Base-by-base conservation (phyloP, 805 yeast species). In the Danielozyma ontarioensis region DNA sequence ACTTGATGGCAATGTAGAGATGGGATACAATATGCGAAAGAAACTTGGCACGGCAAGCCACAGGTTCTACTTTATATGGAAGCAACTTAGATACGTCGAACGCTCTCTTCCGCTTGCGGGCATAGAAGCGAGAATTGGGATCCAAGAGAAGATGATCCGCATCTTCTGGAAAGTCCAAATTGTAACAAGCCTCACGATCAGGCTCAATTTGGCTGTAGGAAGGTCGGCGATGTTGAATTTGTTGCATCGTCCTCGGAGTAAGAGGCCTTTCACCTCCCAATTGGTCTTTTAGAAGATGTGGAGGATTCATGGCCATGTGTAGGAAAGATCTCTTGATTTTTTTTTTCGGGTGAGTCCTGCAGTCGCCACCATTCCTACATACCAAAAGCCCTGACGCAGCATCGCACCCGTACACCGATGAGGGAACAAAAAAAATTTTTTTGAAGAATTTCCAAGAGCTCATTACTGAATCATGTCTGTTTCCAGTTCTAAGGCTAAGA, bases 401-500 rank as follows among this genome's bases (percentile, higher is more conserved):
- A n/a, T n/a, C n/a, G n/a, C n/a, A n/a, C n/a, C n/a, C n/a, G n/a
- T n/a, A n/a, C n/a, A n/a, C n/a, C n/a, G n/a, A 10, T 19, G 22
- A 6, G 8, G 22, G 22, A 6, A 10, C 22, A 23, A 23, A 23
- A 23, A n/a, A n/a, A n/a, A n/a, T n/a, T n/a, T 19, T 19, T 19
- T 6, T 10, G 22, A 19, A 19, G 22, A 19, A 10, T 10, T 19
- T 6, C 22, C 22, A 19, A n/a, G n/a, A n/a, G n/a, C n/a, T n/a
- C 10, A 6, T 13, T 27, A 5, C 13, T 27, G 4, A 16, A 36
- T 32, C 27, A 62, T 62, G 68, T 72, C 78, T 37, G 75, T 80
- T 46, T 90, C 97, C 36, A 80, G 96, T 46, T 88, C 97, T 14
- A 90, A 90, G 64, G 97, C 97, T 44, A 93, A 90, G 72, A 86